Base-by-base conservation (phyloP, 768 basidiomycete species). In the Mycena belliarum region DNA sequence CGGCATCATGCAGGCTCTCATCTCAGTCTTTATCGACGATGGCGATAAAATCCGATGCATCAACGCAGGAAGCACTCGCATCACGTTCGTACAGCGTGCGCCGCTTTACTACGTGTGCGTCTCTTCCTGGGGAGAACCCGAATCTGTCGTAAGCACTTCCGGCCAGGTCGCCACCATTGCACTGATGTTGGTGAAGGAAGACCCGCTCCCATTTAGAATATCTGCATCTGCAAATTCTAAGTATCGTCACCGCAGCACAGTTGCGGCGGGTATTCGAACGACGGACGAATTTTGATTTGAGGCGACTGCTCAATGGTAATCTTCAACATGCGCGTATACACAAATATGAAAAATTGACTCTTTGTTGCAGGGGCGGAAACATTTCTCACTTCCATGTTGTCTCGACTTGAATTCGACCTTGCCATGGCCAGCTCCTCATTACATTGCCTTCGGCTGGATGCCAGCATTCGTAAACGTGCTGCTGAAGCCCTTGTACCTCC, bases 1-100 rank as follows among this genome's bases (percentile, higher is more conserved):
- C 66, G 97, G 93, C 29, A 85, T 98, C 44, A 93, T 95, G 74
- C 96, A 98, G 70, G 95, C 97, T 2, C 79, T 99, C 1, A 87
- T 99, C 40, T 98, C 95, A 16, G 93, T 99, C 49, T 98, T 96
- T 71, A 82, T 95, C 7, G 95, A 97, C 66, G 91, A 95, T 44
- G 83, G 86, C 16, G 97, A 99, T 74, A 93, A 88, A 70, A 64
- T 88, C 32, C 82, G 93, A 28, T 93, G 83, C 56, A 91, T 98
- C 61, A 90, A 91, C 64, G 86, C 90, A 49, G 94, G 93, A 26
- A 75, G 76, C n/a, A 83, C 86, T 6, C 81, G 87, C 48, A 96
- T 99, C 55, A 88, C 89, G 0, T 96, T 99, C 70, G 73, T 95
- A 8, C 79, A 95, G 47, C 85, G 94, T 28, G 69, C 91, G 7